Base-by-base conservation (phyloP, 768 basidiomycete genomes). In the Suillus bovinus region DNA sequence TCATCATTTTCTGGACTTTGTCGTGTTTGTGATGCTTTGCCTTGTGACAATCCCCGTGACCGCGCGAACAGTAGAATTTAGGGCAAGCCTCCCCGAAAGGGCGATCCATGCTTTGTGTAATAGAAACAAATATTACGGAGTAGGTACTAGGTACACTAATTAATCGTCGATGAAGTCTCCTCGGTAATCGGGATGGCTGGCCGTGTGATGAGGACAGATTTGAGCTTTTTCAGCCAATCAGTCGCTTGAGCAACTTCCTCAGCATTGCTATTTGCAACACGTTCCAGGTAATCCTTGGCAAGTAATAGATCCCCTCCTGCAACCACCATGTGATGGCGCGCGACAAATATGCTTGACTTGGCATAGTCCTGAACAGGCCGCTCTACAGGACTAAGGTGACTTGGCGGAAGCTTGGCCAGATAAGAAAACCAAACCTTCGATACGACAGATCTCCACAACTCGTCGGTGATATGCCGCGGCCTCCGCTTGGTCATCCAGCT, bases 331-430 rank as follows among this genome's bases (percentile, higher is more conserved):
- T 94, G 86, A 68, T 90, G 86, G 61, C 90, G 88, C 17, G 94
- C 94, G 38, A 96, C 88, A 66, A 87, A 89, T 55, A 98, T 73
- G 66, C 88, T 85, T n/a, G 93, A 95, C 72, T 86, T 89, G 31
- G 93, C 87, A 72, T 90, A 91, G 68, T 95, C 93, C 64, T 84
- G 83, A 44, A 92, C 81, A 3, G 87, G 85, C 41, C 88, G 87
- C 46, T 81, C 90, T 87, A 67, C 61, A 69, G 77, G 52, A 67
- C 58, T 27, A 64, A 63, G 71, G 56, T 66, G 63, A 72, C 63
- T 54, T 53, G 57, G 13, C 14, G 59, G 11, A 52, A 49, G 38
- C 22, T 49, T 27, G 38, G 14, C 47, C 7, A 47, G 56, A 44
- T n/a, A 41, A 70, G 39, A 64, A 58, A 56, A 36, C 61, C 61